These are phyloP conservation scores for Quercus mongolica DNA, from an alignment of 306 rosid species.

Conservation along the genomic window DNA sequence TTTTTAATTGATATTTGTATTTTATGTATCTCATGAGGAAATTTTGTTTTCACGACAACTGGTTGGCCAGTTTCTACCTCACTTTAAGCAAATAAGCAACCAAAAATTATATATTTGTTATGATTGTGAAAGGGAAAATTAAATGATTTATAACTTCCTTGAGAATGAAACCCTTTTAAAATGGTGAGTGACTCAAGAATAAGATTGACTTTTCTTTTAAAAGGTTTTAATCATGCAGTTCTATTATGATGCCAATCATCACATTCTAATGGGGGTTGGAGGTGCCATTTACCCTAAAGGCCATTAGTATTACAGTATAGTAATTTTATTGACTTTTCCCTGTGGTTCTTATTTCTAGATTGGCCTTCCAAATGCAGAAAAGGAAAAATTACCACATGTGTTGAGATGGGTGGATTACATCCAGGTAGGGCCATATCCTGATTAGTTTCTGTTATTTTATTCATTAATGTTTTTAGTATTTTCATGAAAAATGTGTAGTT, in stretches of 20 bases:
- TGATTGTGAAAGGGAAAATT: neutral
- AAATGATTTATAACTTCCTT: neutral
- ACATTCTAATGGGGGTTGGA: neutral
- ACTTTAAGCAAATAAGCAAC: too few species aligned
- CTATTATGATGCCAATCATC: neutral
- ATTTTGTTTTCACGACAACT: neutral
- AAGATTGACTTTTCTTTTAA: neutral
- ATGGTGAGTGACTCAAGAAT: neutral
- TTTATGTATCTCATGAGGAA: neutral
- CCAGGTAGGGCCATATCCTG: slow-evolving; percentile 52
- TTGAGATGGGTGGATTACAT: slow-evolving; percentile 85
- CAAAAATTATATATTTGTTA: neutral
- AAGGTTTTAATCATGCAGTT: neutral
- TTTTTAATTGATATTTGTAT: neutral
- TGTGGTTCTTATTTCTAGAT: slow-evolving; percentile 56
- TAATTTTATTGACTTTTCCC: slow-evolving; percentile 21
- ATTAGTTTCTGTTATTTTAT: neutral
- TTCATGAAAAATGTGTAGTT: neutral
- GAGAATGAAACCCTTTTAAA: neutral
- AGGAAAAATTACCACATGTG: slow-evolving; percentile 60
- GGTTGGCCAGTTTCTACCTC: neutral
- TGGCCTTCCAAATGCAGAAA: slow-evolving; percentile 54
- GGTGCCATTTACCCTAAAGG: neutral
- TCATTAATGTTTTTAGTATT: neutral
- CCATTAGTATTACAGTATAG: neutral